phyloP scores from a whole-genome alignment of 2,329 filamentous ascomycete genomes.

The Beauveria bassiana region DNA sequence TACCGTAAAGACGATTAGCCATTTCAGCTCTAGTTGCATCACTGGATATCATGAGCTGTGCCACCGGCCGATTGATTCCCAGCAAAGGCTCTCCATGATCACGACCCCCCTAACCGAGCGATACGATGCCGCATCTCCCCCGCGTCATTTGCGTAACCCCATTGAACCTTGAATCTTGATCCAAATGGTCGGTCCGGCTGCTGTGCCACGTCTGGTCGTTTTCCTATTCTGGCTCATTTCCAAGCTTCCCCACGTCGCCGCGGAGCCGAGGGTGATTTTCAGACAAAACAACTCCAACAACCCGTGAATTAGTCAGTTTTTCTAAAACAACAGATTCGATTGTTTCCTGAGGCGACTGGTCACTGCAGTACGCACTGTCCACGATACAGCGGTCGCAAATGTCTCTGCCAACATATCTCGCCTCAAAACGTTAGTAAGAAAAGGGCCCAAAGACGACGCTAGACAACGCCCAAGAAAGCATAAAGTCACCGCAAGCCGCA shows the following conservation, averaged over 20 bases:
- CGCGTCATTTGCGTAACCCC: background rate
- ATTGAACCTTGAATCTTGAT: background rate
- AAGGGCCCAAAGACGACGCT: background rate
- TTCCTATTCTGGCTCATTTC: background rate
- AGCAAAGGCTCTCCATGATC: too few relatives aligned
- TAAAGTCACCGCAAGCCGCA: background rate
- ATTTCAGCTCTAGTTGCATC: background rate
- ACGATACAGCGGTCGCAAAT: background rate
- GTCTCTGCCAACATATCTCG: background rate
- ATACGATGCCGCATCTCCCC: background rate
- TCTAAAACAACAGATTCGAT: background rate
- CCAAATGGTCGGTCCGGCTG: background rate
- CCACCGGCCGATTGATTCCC: too few relatives aligned
- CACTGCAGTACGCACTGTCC: background rate
- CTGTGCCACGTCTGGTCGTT: background rate
- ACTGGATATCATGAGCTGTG: background rate
- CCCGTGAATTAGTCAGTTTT: background rate
- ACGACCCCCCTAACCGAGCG: background rate
- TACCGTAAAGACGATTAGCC: background rate
- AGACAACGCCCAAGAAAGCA: background rate
- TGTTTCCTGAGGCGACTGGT: background rate
- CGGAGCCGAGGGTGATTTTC: too few relatives aligned
- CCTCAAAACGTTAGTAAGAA: background rate
- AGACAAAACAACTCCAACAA: too few relatives aligned
- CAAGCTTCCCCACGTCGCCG: background rate